These are phyloP conservation scores for Leccinum sublutescens DNA, from an alignment of 768 basidiomycete species.

Conservation along the genomic window DNA sequence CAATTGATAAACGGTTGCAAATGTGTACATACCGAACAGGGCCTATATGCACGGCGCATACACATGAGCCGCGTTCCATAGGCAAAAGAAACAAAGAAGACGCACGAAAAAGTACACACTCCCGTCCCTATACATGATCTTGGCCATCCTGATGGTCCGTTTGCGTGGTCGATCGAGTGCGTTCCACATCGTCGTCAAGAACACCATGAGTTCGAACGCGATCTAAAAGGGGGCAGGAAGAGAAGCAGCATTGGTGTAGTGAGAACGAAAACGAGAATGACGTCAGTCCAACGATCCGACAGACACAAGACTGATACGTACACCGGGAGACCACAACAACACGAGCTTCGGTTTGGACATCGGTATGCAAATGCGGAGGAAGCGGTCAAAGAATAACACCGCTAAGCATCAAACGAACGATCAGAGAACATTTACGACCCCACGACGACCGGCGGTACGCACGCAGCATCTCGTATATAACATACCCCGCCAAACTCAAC, in stretches of 20 bases:
- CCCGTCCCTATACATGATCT: conserved; percentile 19
- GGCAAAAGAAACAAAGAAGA: background rate
- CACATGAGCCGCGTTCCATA: background rate
- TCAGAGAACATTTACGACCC: background rate
- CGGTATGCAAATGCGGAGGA: conserved; percentile 22
- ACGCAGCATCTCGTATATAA: conserved; percentile 28
- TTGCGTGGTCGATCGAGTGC: conserved; percentile 26
- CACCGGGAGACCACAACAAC: conserved; percentile 20
- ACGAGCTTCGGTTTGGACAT: too few species aligned
- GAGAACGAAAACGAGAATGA: too few species aligned
- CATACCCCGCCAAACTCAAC: conserved; percentile 23
- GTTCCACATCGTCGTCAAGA: conserved; percentile 31
- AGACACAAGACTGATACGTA: conserved; percentile 9
- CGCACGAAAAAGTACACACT: conserved; percentile 24
- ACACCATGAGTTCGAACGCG: conserved; percentile 31
- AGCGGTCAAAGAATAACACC: conserved; percentile 6
- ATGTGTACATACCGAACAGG: conserved; percentile 25
- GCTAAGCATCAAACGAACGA: conserved; percentile 10
- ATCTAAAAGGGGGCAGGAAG: conserved; percentile 16
- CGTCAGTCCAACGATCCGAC: too few species aligned
- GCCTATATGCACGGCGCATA: background rate
- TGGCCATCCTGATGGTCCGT: too few species aligned
- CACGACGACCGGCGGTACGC: conserved; percentile 3
- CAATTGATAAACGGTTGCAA: background rate
- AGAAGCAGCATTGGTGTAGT: too few species aligned